Evolutionary conservation across 23 red algal species (phyloP), one percentile per base, ranked within the genome.

Genomic region (Gracilaria vermiculophylla): DNA sequence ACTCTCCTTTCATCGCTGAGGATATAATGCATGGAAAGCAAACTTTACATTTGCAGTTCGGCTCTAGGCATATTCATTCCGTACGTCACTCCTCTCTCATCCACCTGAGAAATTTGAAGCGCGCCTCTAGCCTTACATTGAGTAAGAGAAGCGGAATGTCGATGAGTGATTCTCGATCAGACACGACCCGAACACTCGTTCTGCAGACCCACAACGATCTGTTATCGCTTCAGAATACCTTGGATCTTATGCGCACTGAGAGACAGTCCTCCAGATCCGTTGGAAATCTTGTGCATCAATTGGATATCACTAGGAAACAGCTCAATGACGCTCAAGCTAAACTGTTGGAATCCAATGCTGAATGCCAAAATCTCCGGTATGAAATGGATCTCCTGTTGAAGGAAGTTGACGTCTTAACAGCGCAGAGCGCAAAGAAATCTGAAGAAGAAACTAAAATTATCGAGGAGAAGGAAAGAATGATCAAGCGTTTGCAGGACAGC

Each of bases 181-280:
- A 88, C 15, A 83, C 54, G 17, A 88, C 84, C 14, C 69, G 84
- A 47, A 76, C 72, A 62, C 53, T 88, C 13, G 67, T 78, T 33
- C 66, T 65, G 10, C 69, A 88, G 47, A 58, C 84, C 19, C 47
- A 69, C 23, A 60, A 42, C 6, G 84, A 88, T 33, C 58, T 88
- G 10, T 51, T 73, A 1, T 41, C 50, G 11, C 42, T 88, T 5
- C 69, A 78, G 42, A 58, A 62, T 29, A 70, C 84, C 1, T 73
- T 88, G 43, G 67, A 88, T 19, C 45, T 76, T 16, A 76, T 88
- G 72, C 84, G 84, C 23, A 57, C 72, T 23, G 84, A 88, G 50
- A 58, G 84, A 23, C 84, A 88, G 37, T 66, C 84, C 42, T 88
- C 69, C 3, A 51, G 41, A 21, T 88, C 69, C 29, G 45, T 88